Evolutionary conservation across 345 rosid genomes (phyloP).

Genomic region (Noccaea bulbosa): DNA sequence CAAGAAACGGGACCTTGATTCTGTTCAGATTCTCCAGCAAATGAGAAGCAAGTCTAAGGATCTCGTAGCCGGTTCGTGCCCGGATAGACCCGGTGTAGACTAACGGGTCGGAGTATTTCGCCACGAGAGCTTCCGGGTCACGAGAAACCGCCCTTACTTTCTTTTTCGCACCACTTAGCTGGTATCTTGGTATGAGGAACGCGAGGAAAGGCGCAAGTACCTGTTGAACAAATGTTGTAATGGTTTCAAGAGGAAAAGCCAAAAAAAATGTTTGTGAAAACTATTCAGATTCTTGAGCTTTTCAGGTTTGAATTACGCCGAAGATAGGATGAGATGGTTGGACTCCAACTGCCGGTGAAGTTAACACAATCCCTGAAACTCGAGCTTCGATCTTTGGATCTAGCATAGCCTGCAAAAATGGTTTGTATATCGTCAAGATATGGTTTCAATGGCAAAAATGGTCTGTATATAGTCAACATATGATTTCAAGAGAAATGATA

Average conservation of each 20-base stretch:
- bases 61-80: slow-evolving; percentile 85
- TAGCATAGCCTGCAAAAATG: slow-evolving; percentile 58
- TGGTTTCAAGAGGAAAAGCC: neutral
- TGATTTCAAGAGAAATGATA: slow-evolving; percentile 14
- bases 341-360: slow-evolving; percentile 95
- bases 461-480: neutral
- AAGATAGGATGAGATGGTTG: slow-evolving; percentile 86
- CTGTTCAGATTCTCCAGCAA: slow-evolving; percentile 64
- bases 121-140: slow-evolving; percentile 77
- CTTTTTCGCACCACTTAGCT: slow-evolving; percentile 77
- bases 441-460: slow-evolving; percentile 7
- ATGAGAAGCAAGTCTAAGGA: slow-evolving; percentile 65
- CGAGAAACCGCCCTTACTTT: slow-evolving; percentile 75
- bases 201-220: slow-evolving; percentile 75
- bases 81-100: slow-evolving; percentile 83
- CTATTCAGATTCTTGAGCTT: slow-evolving; percentile 10
- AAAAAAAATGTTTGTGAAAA: neutral
- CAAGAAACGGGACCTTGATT: slow-evolving; percentile 70
- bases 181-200: slow-evolving; percentile 64
- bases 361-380: slow-evolving; percentile 70
- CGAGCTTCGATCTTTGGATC: slow-evolving; percentile 60
- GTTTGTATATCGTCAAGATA: neutral
- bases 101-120: slow-evolving; percentile 87
- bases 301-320: slow-evolving; percentile 47
- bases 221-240: slow-evolving; percentile 45